phyloP scores from a whole-genome alignment of 192 early-diverging fungal genomes.

The Hyaloraphidium curvatum region DNA sequence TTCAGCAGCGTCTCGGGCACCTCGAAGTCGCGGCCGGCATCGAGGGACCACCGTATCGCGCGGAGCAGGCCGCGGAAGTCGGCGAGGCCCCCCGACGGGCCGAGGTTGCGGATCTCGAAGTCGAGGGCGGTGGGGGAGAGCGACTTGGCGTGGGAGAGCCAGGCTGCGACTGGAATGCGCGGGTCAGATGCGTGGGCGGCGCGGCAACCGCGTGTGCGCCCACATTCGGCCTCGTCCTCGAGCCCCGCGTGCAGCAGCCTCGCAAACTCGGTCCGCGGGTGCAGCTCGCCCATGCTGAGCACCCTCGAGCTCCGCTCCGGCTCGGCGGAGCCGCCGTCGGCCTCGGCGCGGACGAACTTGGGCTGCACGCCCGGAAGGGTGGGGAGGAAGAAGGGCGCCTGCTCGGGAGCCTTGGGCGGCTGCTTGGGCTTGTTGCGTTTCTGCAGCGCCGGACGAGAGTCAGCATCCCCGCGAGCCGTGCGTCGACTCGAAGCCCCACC shows the following conservation, averaged over 20 bases:
- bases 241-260: conserved; percentile 29
- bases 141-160: conserved; percentile 49
- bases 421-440: conserved; percentile 77
- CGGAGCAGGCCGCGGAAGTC: conserved; percentile 46
- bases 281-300: conserved; percentile 24
- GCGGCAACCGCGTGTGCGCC: conserved; percentile 5
- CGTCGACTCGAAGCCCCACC: conserved; percentile 10
- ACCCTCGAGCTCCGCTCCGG: conserved; percentile 16
- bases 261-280: conserved; percentile 39
- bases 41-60: conserved; percentile 32
- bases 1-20: conserved; percentile 58
- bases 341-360: conserved; percentile 31
- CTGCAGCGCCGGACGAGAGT: conserved; percentile 9
- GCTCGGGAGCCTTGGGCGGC: conserved; percentile 73
- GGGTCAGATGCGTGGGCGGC: not conserved
- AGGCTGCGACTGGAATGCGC: conserved; percentile 22
- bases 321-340: conserved; percentile 14
- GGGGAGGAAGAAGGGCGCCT: conserved; percentile 85
- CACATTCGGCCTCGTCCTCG: conserved; percentile 16
- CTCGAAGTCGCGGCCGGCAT: conserved; percentile 65
- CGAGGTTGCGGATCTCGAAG: conserved; percentile 61
- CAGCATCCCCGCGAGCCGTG: not conserved
- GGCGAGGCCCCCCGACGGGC: conserved; percentile 34
- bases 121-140: conserved; percentile 72
- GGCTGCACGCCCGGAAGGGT: conserved; percentile 50